Conservation (phyloP, 805 yeast species). For the Candida chilensis region DNA sequence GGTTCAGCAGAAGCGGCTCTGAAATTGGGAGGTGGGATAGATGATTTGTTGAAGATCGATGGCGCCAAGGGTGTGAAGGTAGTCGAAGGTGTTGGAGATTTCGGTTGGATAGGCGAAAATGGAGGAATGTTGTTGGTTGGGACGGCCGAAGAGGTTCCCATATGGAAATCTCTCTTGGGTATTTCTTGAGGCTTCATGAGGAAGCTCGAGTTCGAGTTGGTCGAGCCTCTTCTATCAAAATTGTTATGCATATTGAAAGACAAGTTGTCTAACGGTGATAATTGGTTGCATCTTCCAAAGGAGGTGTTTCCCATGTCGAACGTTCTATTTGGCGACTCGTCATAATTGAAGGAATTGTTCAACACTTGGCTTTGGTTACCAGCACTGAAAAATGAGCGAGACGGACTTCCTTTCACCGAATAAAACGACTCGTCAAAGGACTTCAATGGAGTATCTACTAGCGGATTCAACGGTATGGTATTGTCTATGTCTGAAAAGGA, state of each 20-base stretch:
- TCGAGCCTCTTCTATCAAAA: not conserved
- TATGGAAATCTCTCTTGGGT: not conserved
- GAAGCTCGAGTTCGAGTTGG: not conserved
- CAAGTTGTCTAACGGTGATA: not conserved
- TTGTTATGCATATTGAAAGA: not conserved
- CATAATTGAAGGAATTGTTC: not conserved
- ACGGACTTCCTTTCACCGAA: too few relatives aligned
- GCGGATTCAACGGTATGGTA: not conserved
- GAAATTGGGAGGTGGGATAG: not conserved
- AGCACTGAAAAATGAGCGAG: too few relatives aligned
- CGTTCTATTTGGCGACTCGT: not conserved
- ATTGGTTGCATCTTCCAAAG: not conserved
- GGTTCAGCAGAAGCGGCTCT: constrained; percentile 2
- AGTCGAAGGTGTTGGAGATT: not conserved
- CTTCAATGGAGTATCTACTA: not conserved
- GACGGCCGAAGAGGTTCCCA: not conserved
- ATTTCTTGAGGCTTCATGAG: not conserved
- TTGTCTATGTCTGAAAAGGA: not conserved
- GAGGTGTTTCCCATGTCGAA: not conserved
- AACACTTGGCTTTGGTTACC: too few relatives aligned
- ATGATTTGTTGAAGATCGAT: not conserved
- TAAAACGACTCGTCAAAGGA: not conserved
- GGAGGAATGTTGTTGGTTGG: not conserved
- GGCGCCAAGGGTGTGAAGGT: not conserved
- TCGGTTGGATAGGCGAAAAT: not conserved